Evolutionary conservation across 148 eudicot species (phyloP).

Genomic region (Rhododendron henanense): DNA sequence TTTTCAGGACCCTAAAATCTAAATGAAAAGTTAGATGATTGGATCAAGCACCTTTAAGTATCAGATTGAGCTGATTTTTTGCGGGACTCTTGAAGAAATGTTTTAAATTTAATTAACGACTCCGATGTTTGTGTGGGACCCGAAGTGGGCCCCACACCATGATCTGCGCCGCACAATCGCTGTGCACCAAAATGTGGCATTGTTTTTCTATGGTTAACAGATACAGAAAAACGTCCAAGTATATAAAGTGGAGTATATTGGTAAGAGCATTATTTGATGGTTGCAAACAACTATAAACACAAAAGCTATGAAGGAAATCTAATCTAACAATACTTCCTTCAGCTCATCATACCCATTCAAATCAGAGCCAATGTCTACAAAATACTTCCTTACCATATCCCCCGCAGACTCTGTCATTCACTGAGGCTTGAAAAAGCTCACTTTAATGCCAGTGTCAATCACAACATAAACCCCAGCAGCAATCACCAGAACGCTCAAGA

Average conservation of each 20-base stretch:
- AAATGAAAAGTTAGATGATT: too few species aligned
- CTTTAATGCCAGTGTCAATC: conserved; percentile 16
- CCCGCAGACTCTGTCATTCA: not conserved
- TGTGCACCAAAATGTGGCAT: too few species aligned
- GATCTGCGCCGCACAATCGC: too few species aligned
- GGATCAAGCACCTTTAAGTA: too few species aligned
- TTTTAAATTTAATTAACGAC: too few species aligned
- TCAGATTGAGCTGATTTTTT: too few species aligned
- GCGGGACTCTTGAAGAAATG: too few species aligned
- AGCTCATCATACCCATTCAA: not conserved
- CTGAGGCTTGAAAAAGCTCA: conserved; percentile 21
- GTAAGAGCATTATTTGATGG: not conserved
- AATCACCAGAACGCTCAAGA: conserved; percentile 6
- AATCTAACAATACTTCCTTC: not conserved
- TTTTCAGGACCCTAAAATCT: too few species aligned
- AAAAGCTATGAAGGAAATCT: not conserved
- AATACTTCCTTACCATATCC: not conserved
- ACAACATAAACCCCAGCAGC: conserved; percentile 14
- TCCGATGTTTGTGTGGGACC: too few species aligned
- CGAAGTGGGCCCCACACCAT: too few species aligned
- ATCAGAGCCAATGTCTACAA: not conserved
- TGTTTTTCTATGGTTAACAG: too few species aligned
- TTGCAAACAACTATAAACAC: not conserved
- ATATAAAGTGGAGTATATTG: not conserved
- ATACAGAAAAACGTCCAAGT: too few species aligned